These are phyloP conservation scores for Mycena venus DNA, from an alignment of 768 basidiomycete genomes.

Conservation along the genomic window DNA sequence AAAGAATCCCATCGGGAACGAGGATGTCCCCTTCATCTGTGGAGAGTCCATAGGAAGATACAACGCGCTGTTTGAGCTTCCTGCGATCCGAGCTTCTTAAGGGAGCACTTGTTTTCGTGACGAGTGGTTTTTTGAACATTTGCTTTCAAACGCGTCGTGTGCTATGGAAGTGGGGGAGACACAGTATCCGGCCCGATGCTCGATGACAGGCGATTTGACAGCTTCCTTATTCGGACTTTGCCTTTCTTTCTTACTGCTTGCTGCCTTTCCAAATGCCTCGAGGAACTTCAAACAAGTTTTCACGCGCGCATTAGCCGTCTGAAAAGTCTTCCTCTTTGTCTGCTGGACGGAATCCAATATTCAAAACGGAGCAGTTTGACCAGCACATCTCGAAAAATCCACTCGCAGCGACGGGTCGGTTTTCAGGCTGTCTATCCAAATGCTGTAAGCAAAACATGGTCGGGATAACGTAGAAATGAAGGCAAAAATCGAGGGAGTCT, in stretches of 20 bases:
- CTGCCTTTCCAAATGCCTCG: constrained; percentile 70
- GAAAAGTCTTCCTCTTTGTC: constrained; percentile 56
- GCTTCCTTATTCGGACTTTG: background rate
- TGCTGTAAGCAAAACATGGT: background rate
- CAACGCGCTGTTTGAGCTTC: no score
- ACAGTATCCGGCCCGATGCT: background rate
- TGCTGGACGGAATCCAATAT: constrained; percentile 85
- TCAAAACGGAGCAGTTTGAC: constrained; percentile 95
- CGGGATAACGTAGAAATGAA: constrained; percentile 11
- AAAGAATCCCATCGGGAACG: constrained; percentile 81
- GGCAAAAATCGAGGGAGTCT: constrained; percentile 8
- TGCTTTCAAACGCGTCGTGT: background rate
- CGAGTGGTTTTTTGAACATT: no score
- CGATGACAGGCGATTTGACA: background rate
- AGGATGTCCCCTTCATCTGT: no score
- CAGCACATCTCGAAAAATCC: constrained; percentile 99
- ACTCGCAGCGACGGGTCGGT: constrained; percentile 87
- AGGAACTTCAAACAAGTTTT: constrained; percentile 82
- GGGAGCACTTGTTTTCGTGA: no score
- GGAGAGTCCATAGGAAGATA: no score
- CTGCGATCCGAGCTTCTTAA: no score
- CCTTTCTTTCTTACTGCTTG: background rate
- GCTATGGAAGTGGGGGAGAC: no score
- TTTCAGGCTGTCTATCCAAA: constrained; percentile 1
- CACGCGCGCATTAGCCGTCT: constrained; percentile 76